Base-by-base conservation (phyloP, 164 flowering plant genomes). In the Kalanchoe fedtschenkoi region DNA sequence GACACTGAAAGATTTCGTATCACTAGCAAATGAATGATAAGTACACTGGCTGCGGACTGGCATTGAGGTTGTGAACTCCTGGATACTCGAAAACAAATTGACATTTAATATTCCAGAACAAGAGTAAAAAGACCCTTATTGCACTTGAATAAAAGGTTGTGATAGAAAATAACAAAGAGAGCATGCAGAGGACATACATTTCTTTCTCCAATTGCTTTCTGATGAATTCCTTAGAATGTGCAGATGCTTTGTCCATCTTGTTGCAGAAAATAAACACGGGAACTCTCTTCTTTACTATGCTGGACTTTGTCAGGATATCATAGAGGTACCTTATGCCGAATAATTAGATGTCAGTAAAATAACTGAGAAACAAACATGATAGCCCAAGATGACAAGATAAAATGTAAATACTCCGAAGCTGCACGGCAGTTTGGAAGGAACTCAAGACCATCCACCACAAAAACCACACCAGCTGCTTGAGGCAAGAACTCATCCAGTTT, bases 221-320 rank as follows among this genome's bases (percentile, higher is more conserved):
- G 74, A 89, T 86, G 73, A 92, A 92, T 1, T 92, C 98, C 78
- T 85, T 86, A 66, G 86, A 76, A 65, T 92, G 98, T 14, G 98
- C 98, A 51, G 95, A 85, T 69, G 85, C 88, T 75, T 90, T 90
- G 68, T 93, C 96, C 19, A 92, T 81, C 71, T 93, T 93, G 83
- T 88, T 90, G 87, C 98, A 90, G 37, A 91, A 73, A 26, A 93
- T 71, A 29, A 88, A 84, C 10, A 93, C 68, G 10, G 97, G 97
- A 57, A 85, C 74, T 66, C 80, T 93, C 75, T 71, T 82, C 80
- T 81, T 90, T 39, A 90, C 90, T 42, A 86, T 78, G 65, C 71
- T 78, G 15, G 84, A 84, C 71, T 88, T 90, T 19, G 97, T 90
- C 81, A 90, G 71, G 43, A 93, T 83, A 65, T 93, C 97, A 74